These are phyloP conservation scores for Juglanconis sp. DNA, from an alignment of 2,329 filamentous ascomycete species.

Conservation along the genomic window DNA sequence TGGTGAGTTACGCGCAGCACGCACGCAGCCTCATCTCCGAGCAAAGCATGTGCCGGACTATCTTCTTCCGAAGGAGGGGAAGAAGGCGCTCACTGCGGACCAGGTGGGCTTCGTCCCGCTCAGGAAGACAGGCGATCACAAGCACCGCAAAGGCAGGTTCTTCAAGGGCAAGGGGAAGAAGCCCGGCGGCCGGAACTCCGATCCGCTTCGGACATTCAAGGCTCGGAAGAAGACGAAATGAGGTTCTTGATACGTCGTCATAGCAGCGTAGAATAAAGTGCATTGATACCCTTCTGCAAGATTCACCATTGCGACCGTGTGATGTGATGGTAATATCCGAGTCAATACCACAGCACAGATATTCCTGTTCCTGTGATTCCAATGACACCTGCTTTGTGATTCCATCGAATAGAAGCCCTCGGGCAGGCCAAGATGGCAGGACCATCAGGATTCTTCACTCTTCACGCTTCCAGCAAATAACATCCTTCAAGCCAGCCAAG, in stretches of 20 bases:
- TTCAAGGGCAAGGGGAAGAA: conserved; percentile 43
- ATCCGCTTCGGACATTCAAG: conserved; percentile 89
- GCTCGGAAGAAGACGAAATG: conserved; percentile 46
- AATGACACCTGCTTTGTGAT: too few species aligned
- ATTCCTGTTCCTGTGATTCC: too few species aligned
- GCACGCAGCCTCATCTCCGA: conserved; percentile 84
- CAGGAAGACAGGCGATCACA: conserved; percentile 47
- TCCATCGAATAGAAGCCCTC: too few species aligned
- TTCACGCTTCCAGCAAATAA: too few species aligned
- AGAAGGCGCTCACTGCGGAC: conserved; percentile 61
- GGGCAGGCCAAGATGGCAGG: too few species aligned
- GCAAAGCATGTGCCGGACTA: conserved; percentile 81
- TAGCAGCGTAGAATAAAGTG: conserved; percentile 2
- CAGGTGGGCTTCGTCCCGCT: conserved; percentile 76
- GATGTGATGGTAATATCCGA: background rate
- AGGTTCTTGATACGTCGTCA: background rate
- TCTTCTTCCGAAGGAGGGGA: conserved; percentile 74
- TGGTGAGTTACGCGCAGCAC: conserved; percentile 76
- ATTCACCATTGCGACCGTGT: background rate
- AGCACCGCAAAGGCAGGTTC: conserved; percentile 39
- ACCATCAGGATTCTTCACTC: too few species aligned
- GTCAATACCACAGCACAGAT: too few species aligned
- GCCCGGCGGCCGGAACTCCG: conserved; percentile 62
- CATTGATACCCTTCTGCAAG: conserved; percentile 10
- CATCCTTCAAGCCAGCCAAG: too few species aligned